These are phyloP conservation scores for Yarrowia sp. DNA, from an alignment of 805 yeast species.

Conservation along the genomic window DNA sequence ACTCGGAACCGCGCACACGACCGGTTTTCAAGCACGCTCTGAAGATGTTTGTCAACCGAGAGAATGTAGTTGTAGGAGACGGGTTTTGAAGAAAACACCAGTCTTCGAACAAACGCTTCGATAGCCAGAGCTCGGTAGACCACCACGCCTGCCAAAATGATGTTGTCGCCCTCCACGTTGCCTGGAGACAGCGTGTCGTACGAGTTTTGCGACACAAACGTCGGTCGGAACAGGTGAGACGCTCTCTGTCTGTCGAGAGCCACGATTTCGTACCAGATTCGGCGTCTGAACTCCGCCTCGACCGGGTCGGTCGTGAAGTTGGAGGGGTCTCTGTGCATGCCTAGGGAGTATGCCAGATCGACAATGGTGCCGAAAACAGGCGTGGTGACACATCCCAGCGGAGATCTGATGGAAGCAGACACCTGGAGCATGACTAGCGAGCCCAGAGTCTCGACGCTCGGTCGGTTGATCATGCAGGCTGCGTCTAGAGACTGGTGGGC, in stretches of 20 bases:
- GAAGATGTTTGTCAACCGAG: slow-evolving; percentile 34
- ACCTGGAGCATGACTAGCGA: slow-evolving; percentile 27
- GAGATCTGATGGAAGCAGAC: slow-evolving; percentile 12
- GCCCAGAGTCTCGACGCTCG: slow-evolving; percentile 34
- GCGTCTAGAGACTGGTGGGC: slow-evolving; percentile 22
- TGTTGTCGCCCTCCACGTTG: slow-evolving; percentile 22
- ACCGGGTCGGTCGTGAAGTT: slow-evolving; percentile 48
- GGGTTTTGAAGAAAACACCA: slow-evolving; percentile 29
- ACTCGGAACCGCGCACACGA: slow-evolving; percentile 32
- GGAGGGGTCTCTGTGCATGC: slow-evolving; percentile 50
- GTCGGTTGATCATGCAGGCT: slow-evolving; percentile 19
- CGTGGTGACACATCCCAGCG: slow-evolving; percentile 34
- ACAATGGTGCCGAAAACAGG: slow-evolving; percentile 45
- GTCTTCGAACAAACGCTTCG: slow-evolving; percentile 28
- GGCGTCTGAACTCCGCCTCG: slow-evolving; percentile 48
- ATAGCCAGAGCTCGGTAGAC: slow-evolving; percentile 31
- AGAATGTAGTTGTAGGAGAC: slow-evolving; percentile 33
- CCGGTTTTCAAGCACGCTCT: slow-evolving; percentile 28
- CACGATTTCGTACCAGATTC: slow-evolving; percentile 45
- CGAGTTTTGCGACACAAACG: slow-evolving; percentile 34
- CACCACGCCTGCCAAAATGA: slow-evolving; percentile 34
- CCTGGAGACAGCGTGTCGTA: slow-evolving; percentile 37
- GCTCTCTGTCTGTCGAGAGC: slow-evolving; percentile 36
- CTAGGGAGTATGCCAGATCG: slow-evolving; percentile 49
- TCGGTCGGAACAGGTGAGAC: slow-evolving; percentile 28